Evolutionary conservation across 257 asterid species (phyloP).

Genomic region (Thymus quinquecostatus): DNA sequence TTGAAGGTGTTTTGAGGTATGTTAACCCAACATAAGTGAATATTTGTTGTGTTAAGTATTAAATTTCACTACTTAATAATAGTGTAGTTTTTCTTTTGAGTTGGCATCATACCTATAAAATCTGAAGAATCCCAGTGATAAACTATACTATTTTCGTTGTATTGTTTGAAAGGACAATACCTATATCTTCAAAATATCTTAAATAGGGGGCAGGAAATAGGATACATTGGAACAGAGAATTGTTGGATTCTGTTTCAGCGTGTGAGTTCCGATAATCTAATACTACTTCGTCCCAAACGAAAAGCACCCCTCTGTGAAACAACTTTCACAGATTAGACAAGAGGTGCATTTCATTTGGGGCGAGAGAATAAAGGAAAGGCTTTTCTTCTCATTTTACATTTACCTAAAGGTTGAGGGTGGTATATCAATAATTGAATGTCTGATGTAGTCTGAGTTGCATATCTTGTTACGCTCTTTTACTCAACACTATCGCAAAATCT

Average conservation of each 20-base stretch:
- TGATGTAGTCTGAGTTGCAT: conserved; percentile 3
- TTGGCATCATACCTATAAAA: background rate
- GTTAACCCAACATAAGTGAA: conserved; percentile 12
- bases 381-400: background rate
- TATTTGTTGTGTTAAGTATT: background rate
- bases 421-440: background rate
- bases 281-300: background rate
- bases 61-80: background rate
- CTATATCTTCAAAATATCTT: background rate
- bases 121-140: background rate
- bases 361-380: background rate
- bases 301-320: no score
- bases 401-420: background rate
- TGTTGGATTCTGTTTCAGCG: no score
- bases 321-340: no score
- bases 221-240: background rate
- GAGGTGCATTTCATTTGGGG: no score
- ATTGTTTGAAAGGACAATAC: background rate
- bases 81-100: background rate
- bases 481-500: background rate
- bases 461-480: background rate
- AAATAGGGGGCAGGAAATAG: background rate
- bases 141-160: background rate
- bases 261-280: background rate
- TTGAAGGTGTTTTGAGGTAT: conserved; percentile 86